Conservation (phyloP, 768 basidiomycete species). For the Hygrocybe punicea region DNA sequence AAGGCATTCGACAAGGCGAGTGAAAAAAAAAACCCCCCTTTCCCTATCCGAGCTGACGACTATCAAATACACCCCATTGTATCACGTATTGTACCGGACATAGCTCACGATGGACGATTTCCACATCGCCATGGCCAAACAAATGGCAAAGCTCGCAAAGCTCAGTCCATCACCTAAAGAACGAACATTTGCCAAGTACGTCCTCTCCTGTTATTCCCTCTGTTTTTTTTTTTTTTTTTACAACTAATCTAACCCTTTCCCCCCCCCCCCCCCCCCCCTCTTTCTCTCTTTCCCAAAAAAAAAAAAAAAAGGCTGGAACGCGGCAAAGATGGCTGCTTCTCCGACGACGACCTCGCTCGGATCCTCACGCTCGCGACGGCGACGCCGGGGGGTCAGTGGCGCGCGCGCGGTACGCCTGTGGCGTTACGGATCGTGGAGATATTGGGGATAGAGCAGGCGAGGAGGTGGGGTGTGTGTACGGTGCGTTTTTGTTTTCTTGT, state of each 20-base stretch:
- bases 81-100: too few species aligned
- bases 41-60: background rate
- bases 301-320: slow-evolving; percentile 40
- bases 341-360: slow-evolving; percentile 49
- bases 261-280: too few species aligned
- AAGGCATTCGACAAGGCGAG: slow-evolving; percentile 38
- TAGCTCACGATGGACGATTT: slow-evolving; percentile 30
- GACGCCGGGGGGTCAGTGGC: slow-evolving; percentile 44
- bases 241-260: too few species aligned
- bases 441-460: slow-evolving; percentile 52
- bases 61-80: background rate
- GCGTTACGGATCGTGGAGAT: slow-evolving; percentile 53
- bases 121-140: slow-evolving; percentile 5
- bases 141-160: slow-evolving; percentile 10
- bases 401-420: slow-evolving; percentile 46
- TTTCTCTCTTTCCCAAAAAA: too few species aligned
- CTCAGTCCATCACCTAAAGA: slow-evolving; percentile 26
- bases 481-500: slow-evolving; percentile 8
- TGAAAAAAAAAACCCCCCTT: background rate
- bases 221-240: background rate
- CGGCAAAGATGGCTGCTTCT: slow-evolving; percentile 46
- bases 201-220: background rate
- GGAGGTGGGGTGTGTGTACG: slow-evolving; percentile 54
- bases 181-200: slow-evolving; percentile 50
- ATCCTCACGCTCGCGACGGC: slow-evolving; percentile 48